Percentiles rank a stretch among this genome's conserved stretches.
Evolutionary conservation across 2,329 filamentous ascomycete genomes (phyloP).

Genomic region (Stagonosporopsis tanaceti): DNA sequence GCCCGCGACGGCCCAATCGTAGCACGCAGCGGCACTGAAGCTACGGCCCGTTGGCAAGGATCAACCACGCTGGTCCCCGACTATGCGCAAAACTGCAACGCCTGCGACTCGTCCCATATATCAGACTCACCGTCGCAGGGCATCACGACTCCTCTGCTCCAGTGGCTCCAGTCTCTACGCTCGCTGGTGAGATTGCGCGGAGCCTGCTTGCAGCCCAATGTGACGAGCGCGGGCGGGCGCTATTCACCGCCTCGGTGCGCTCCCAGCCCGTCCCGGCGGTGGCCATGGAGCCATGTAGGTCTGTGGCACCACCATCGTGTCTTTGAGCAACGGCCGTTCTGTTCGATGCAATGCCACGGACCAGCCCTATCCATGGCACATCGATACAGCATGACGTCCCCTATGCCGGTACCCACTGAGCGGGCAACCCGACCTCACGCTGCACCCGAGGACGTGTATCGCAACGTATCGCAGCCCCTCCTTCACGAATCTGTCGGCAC

Average conservation of each 20-base stretch:
- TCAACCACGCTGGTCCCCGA: slow-evolving; percentile 22
- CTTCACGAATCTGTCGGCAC: slow-evolving; percentile 25
- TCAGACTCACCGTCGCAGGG: slow-evolving; percentile 13
- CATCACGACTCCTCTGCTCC: slow-evolving; percentile 8
- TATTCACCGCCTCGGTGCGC: slow-evolving; percentile 25
- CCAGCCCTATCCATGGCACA: slow-evolving; percentile 23
- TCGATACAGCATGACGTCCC: slow-evolving; percentile 28
- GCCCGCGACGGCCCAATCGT: slow-evolving; percentile 13
- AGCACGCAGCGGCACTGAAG: slow-evolving; percentile 16
- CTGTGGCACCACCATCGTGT: slow-evolving; percentile 36
- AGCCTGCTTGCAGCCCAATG: slow-evolving; percentile 17
- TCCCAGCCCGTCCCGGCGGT: slow-evolving; percentile 27
- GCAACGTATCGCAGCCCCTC: slow-evolving; percentile 28
- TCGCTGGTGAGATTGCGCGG: slow-evolving; percentile 32
- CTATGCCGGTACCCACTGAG: slow-evolving; percentile 36
- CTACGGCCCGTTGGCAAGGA: slow-evolving; percentile 39
- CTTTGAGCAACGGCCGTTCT: slow-evolving; percentile 29
- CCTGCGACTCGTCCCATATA: slow-evolving; percentile 20
- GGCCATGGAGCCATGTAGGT: slow-evolving; percentile 34
- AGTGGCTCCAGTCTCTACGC: not conserved
- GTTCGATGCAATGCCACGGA: slow-evolving; percentile 25
- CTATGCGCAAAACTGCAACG: slow-evolving; percentile 19
- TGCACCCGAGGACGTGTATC: slow-evolving; percentile 27
- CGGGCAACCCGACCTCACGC: slow-evolving; percentile 37
- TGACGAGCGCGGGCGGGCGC: slow-evolving; percentile 13